A percentile compares a stretch with the other conserved stretches of the same genome.
Evolutionary conservation across 352 stramenopile genomes (phyloP).

Genomic region (Thraustochytrium sp.): DNA sequence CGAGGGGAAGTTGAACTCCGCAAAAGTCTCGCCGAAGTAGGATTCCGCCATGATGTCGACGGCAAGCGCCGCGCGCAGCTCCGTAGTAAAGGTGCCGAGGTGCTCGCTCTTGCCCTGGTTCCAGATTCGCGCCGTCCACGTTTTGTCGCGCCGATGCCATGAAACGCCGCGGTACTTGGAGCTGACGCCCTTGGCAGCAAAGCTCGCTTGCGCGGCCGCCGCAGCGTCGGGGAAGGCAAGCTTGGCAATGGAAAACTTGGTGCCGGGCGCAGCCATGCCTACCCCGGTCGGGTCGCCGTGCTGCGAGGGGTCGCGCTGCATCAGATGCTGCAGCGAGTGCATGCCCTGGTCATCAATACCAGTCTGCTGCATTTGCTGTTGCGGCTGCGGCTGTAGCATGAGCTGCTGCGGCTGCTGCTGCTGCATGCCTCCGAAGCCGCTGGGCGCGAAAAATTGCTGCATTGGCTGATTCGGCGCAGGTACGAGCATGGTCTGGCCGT

Average conservation of each 20-base stretch:
- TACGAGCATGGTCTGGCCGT: background rate
- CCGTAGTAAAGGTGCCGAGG: conserved; percentile 17
- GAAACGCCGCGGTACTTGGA: conserved; percentile 39
- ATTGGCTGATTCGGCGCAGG: background rate
- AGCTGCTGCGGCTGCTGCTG: background rate
- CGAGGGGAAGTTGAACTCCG: conserved; percentile 23
- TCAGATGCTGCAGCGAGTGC: background rate
- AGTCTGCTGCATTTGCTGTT: conserved; percentile 1
- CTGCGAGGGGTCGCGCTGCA: background rate
- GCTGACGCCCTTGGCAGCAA: background rate
- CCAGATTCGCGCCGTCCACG: conserved; percentile 23
- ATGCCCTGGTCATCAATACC: background rate
- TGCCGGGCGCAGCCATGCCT: background rate
- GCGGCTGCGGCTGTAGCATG: background rate
- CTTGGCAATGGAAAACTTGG: background rate
- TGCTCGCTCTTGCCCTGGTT: conserved; percentile 25
- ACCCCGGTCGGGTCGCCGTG: background rate
- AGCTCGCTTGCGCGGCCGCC: background rate
- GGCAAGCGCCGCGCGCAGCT: conserved; percentile 14
- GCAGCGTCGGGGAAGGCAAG: background rate
- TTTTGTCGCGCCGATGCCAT: conserved; percentile 39
- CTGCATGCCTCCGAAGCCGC: too few relatives aligned
- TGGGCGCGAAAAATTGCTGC: too few relatives aligned
- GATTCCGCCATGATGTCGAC: conserved; percentile 25
- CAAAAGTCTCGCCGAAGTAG: conserved; percentile 24